Conservation (phyloP, 1,139 yeast genomes). For the Saccharomyces pastorianus region DNA sequence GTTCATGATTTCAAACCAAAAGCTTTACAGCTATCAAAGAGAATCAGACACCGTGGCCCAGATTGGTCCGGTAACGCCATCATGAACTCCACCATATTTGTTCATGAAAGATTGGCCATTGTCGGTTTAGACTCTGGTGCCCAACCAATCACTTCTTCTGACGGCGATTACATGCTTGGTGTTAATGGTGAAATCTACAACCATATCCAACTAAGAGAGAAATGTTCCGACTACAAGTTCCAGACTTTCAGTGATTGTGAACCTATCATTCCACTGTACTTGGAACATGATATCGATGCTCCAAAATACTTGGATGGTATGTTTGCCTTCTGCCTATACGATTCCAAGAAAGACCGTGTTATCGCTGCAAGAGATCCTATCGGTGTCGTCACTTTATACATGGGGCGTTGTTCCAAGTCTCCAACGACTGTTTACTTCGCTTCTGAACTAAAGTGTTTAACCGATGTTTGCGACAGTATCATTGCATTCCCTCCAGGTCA, state of each 20-base stretch:
- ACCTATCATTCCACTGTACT: conserved; percentile 85
- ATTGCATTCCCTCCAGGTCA: conserved; percentile 97
- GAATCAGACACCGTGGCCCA: no score
- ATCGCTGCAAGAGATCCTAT: conserved; percentile 98
- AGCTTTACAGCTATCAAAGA: no score
- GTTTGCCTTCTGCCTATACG: conserved; percentile 93
- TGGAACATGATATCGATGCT: conserved; percentile 80
- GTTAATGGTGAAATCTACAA: conserved; percentile 98
- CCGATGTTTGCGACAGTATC: conserved; percentile 89
- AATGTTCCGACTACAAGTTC: conserved; percentile 64
- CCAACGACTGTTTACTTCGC: conserved; percentile 84
- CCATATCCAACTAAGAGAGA: conserved; percentile 80
- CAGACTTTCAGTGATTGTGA: conserved; percentile 93
- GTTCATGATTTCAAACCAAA: conserved; percentile 70
- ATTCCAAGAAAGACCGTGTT: conserved; percentile 73
- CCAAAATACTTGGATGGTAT: conserved; percentile 94
- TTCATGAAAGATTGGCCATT: no score
- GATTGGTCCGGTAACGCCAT: no score
- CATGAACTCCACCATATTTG: no score
- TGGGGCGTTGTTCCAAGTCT: conserved; percentile 69
- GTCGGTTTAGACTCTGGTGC: conserved; percentile 54
- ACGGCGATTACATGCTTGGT: conserved; percentile 63
- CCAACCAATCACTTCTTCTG: conserved; percentile 84
- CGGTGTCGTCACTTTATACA: conserved; percentile 91
- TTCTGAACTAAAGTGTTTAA: conserved; percentile 85